Evolutionary conservation across 208 protist species (phyloP), one percentile per base, ranked within the genome.

Genomic region (Trypanosoma platydactyli): DNA sequence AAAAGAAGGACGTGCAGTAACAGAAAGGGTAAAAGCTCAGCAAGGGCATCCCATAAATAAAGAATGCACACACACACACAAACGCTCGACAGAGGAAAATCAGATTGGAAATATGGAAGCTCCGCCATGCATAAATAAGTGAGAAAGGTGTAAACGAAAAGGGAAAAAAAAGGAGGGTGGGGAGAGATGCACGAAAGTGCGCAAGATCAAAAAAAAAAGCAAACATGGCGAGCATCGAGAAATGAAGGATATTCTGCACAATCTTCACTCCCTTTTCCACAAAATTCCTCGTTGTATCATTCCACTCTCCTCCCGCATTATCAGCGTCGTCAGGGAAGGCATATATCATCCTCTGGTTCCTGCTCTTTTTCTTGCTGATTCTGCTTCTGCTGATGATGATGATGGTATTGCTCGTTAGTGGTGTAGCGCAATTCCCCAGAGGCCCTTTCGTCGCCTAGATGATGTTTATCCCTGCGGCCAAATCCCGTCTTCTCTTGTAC

Each of bases 181-280:
- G 24, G 51, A 6, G 33, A n/a, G 52, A 56, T 15, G 29, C 46
- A 52, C 48, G 25, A 57, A 24, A 48, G 11, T 46, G 13, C 59
- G 38, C 7, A 67, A 68, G 18, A 64, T 60, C 12, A 68, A 61
- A 68, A 71, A 38, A 45, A 64, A 52, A 65, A 61, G 20, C 33
- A 44, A 46, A 52, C 60, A 15, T 3, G 11, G 16, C 24, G 44
- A 42, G 42, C 25, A 3, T 42, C 33, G 9, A 11, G 33, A 38
- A 38, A 11, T 11, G 33, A 11, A 9, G 33, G 33, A 9, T 11
- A n/a, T n/a, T n/a, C n/a, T n/a, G n/a, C n/a, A n/a, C n/a, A n/a
- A n/a, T n/a, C n/a, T n/a, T n/a, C n/a, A n/a, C n/a, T n/a, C n/a
- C n/a, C 33, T 3, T 38, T 38, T 9, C 33, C 33, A 38, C 9